Evolutionary conservation across 352 stramenopile genomes (phyloP).

Genomic region (Globisporangium solare): DNA sequence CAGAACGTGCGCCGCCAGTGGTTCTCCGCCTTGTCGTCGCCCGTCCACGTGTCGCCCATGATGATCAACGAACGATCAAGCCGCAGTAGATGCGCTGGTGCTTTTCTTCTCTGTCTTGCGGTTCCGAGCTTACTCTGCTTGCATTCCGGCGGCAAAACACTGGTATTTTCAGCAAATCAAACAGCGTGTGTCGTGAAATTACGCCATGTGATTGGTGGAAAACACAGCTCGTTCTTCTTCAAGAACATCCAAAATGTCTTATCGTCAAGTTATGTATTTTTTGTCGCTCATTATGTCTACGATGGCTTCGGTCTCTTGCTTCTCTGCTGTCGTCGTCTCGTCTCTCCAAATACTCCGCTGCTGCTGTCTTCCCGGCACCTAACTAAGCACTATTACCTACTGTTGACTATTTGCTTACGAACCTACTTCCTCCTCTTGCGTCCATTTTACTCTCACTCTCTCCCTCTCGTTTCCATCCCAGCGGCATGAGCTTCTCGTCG

Average conservation of each 20-base stretch:
- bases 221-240: not conserved
- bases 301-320: slow-evolving; percentile 1
- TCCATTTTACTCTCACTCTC: not conserved
- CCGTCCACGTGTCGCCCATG: slow-evolving; percentile 27
- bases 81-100: not conserved
- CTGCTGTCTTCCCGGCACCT: slow-evolving; percentile 11
- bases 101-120: not conserved
- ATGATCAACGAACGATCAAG: not conserved
- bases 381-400: slow-evolving; percentile 16
- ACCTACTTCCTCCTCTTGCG: slow-evolving; percentile 7
- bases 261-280: not conserved
- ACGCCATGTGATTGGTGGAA: too few relatives aligned
- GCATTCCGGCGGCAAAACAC: not conserved
- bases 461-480: not conserved
- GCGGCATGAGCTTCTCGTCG: not conserved
- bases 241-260: too few relatives aligned
- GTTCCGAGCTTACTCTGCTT: not conserved
- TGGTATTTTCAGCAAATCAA: too few relatives aligned
- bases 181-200: too few relatives aligned
- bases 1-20: slow-evolving; percentile 85
- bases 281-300: slow-evolving; percentile 1
- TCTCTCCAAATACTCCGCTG: slow-evolving; percentile 3
- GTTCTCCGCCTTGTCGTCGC: slow-evolving; percentile 69
- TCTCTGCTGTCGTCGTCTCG: slow-evolving; percentile 4
- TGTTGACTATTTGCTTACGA: slow-evolving; percentile 13